Percentiles rank a stretch among this genome's conserved stretches.
phyloP scores from a whole-genome alignment of 805 yeast genomes.

The Cyberlindnera subsufficiens region DNA sequence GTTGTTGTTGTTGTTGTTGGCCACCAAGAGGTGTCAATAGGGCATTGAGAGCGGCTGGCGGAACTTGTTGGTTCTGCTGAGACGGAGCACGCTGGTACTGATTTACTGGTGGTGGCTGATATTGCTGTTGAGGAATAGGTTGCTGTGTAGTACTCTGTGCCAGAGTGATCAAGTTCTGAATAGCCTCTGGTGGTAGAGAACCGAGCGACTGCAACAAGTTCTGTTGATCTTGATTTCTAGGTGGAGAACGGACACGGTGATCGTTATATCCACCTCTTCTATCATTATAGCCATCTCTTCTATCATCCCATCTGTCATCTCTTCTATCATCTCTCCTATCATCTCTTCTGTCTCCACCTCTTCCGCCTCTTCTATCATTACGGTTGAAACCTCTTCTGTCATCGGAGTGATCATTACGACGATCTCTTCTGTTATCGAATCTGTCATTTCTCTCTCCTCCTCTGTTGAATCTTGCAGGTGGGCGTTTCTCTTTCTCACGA shows the following conservation, averaged over 20 bases:
- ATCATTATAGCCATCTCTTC: neutral
- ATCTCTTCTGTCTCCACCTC: slow-evolving; percentile 1
- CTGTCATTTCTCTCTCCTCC: neutral
- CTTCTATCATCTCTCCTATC: neutral
- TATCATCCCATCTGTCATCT: neutral
- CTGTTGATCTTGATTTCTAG: slow-evolving; percentile 1
- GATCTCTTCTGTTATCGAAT: neutral
- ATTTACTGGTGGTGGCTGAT: neutral
- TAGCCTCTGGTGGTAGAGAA: slow-evolving; percentile 7
- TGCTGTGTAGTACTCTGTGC: slow-evolving; percentile 5
- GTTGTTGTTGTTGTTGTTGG: slow-evolving; percentile 7
- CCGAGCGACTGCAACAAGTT: slow-evolving; percentile 1
- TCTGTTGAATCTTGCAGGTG: slow-evolving; percentile 2
- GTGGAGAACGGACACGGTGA: neutral
- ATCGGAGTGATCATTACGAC: neutral
- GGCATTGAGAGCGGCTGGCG: slow-evolving; percentile 4
- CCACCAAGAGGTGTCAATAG: slow-evolving; percentile 1
- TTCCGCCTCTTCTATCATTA: neutral
- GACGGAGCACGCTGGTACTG: neutral
- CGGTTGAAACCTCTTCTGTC: neutral
- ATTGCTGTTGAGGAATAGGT: slow-evolving; percentile 3
- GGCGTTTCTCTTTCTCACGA: slow-evolving; percentile 30
- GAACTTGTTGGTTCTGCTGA: slow-evolving; percentile 13
- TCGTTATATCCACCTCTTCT: neutral
- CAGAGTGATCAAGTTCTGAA: slow-evolving; percentile 5